Base-by-base conservation (phyloP, 148 eudicot species). In the Heliosperma pusillum region DNA sequence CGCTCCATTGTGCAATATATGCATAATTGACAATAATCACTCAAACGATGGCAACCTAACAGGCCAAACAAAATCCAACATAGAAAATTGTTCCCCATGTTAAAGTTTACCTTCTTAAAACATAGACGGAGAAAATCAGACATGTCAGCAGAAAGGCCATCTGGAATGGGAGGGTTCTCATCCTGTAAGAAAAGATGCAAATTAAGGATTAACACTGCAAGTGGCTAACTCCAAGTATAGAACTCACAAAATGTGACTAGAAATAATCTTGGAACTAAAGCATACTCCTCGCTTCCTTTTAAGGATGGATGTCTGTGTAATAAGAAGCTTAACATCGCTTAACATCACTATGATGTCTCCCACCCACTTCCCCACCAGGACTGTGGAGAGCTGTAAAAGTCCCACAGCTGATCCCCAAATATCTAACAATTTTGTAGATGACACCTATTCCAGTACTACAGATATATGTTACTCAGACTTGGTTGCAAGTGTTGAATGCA, bases 131-230 rank as follows among this genome's bases (percentile, higher is more conserved):
- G 80, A 84, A 95, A 95, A 87, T 95, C 96, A 56, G 97, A 85
- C 52, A 95, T 89, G 75, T 88, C 92, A 47, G 92, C 86, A 72
- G 99, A 95, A 42, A 95, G 82, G 77, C 96, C 86, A 78, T 95
- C 99, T 50, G 99, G 99, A 76, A 95, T 90, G 44, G 98, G 98
- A 82, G 98, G 98, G 74, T 86, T 84, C 75, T 92, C 97, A 85
- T 95, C 98, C 98, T 95, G 93, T 72, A 80, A 71, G 68, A 17
- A 76, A 33, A 66, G 33, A 57, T 12, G 20, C 73, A 42, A 45
- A 79, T 69, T 33, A 20, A 62, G 30, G n/a, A 10, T 69, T 15
- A 10, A 45, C 42, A 36, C 9, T 36, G 42, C 42, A 15, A 13
- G 8, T 68, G 47, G 12, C 27, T 30, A 8, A 17, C 27, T 40